Evolutionary conservation across 306 rosid species (phyloP), one percentile per base, ranked within the genome.

Genomic region (Castanea mollissima): DNA sequence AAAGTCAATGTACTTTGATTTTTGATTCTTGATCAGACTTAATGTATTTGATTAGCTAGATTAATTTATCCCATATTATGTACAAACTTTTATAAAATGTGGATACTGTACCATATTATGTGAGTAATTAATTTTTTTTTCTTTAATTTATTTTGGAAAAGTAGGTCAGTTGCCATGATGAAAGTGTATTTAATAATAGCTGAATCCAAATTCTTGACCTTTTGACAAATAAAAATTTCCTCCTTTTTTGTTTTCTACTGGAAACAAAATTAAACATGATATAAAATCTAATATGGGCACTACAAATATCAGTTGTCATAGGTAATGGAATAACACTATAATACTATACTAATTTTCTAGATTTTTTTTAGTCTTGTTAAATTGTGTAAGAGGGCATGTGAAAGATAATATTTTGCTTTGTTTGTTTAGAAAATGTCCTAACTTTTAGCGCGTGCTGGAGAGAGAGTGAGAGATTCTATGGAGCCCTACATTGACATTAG

Each of bases 391-490:
- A 65, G 65, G 21, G 7, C 80, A 76, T 76, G 65, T 76, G 64
- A 32, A 31, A 65, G 52, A 64, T 63, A 76, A 65, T 41, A 15
- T 51, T 51, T 20, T 25, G 31, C 16, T 19, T 59, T 60, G 46
- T 71, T 25, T 69, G 70, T 75, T 31, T 8, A 31, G 25, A 72
- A 63, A 51, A 14, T 34, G 52, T n/a, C 63, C 32, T 67, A 52
- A 52, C 74, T 73, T 79, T 79, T 62, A 72, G 67, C 83, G 73
- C 65, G 67, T 73, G 78, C 34, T 25, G 41, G 41, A 35, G 41
- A 35, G 21, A 21, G 21, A 21, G 21, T 21, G 21, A 21, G 21
- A 21, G 21, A 21, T 21, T 21, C 21, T 21, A 21, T 21, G 21
- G 21, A 21, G 21, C 21, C 21, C 21, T 21, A 21, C 21, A 21